These are phyloP conservation scores for Pseudoneurospora amorphoporcata DNA, from an alignment of 495 filamentous ascomycete species.

Conservation along the genomic window DNA sequence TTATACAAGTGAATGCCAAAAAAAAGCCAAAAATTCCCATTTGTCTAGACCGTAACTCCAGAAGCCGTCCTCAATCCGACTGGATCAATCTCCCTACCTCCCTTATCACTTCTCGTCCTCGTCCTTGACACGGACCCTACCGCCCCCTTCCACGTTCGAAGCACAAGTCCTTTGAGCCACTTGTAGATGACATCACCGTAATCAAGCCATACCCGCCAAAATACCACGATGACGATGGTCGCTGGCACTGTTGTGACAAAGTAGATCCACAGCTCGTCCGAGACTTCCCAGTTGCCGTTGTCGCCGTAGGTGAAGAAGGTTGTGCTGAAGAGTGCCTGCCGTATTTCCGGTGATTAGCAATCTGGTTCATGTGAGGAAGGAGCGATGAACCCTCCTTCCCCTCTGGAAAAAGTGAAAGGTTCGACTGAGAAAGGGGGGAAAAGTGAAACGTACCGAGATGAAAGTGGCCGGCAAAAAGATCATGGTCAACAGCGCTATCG, in stretches of 20 bases:
- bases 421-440: not conserved
- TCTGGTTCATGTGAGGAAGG: not conserved
- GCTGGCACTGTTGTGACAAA: constrained; percentile 11
- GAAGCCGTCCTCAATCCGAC: not conserved
- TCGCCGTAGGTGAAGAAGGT: constrained; percentile 16
- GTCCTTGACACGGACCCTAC: not conserved
- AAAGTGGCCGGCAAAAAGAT: constrained; percentile 33
- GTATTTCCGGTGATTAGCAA: not conserved
- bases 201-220: constrained; percentile 12
- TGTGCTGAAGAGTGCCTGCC: constrained; percentile 16
- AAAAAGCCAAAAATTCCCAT: not conserved
- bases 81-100: no score
- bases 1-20: not conserved
- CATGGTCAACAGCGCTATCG: constrained; percentile 34
- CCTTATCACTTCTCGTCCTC: not conserved
- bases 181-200: constrained; percentile 6
- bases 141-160: not conserved
- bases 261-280: constrained; percentile 12
- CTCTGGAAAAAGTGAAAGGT: not conserved
- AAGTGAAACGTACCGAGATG: constrained; percentile 9
- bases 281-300: constrained; percentile 7
- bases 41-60: not conserved
- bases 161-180: not conserved
- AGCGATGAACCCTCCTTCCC: not conserved
- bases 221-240: constrained; percentile 8